A percentile compares a stretch with the other conserved stretches of the same genome.
Evolutionary conservation across 106 monocot genomes (phyloP).

Genomic region (Gastrodia elata): DNA sequence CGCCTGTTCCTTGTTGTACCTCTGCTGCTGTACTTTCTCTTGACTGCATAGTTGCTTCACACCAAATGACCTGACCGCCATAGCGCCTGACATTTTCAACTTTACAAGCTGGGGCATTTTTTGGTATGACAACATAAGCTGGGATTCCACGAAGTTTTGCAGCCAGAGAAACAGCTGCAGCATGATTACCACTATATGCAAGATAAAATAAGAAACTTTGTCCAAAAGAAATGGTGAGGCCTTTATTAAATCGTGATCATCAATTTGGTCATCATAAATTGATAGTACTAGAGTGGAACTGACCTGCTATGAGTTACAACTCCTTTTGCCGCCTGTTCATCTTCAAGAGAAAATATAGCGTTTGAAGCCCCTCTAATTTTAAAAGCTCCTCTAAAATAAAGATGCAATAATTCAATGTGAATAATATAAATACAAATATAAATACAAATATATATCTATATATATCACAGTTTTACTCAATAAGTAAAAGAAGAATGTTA

Average conservation of each 20-base stretch:
- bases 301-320: constrained; percentile 97
- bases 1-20: constrained; percentile 78
- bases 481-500: too few relatives aligned
- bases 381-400: constrained; percentile 61
- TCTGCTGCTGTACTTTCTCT: constrained; percentile 57
- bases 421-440: background rate
- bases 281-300: background rate
- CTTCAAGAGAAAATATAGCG: constrained; percentile 73
- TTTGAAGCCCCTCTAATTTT: constrained; percentile 96
- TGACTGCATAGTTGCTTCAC: constrained; percentile 57
- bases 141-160: constrained; percentile 88
- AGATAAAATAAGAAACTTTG: background rate
- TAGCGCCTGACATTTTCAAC: constrained; percentile 91
- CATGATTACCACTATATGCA: constrained; percentile 84
- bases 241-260: background rate
- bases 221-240: background rate
- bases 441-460: too few relatives aligned
- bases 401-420: background rate
- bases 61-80: constrained; percentile 82
- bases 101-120: constrained; percentile 88
- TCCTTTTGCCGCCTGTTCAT: constrained; percentile 66
- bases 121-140: constrained; percentile 82
- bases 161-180: constrained; percentile 85
- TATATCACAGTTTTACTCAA: too few relatives aligned
- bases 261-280: background rate